Base-by-base conservation (phyloP, 2,329 filamentous ascomycete genomes). In the Arthrobotrys sinensis region DNA sequence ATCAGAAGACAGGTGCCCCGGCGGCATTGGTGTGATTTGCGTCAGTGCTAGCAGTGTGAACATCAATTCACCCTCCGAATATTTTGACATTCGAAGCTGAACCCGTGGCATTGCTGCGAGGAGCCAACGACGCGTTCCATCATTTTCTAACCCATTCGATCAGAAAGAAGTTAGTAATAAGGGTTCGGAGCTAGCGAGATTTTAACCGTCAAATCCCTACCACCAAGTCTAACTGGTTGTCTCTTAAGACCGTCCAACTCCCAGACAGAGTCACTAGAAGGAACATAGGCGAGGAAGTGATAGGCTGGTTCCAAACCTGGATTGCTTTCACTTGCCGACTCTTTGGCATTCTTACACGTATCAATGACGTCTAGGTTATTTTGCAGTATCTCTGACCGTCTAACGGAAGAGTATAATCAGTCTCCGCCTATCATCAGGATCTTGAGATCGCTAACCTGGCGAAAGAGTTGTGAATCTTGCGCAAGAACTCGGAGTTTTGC, bases 281-380 rank as follows among this genome's bases (percentile, higher is more conserved):
- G 93, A 34, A 97, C 90, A 82, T 95, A 97, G 5, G 94, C 94
- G 80, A 97, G 91, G 84, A 96, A 98, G 83, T 98, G 95, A 82
- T 91, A 96, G 0, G 89, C 90, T 11, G 88, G 87, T n/a, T 92
- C 89, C 0, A 87, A 85, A 5, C 88, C 85, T 3, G 84, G 83
- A n/a, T 85, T 84, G 11, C 85, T 85, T 57, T 86, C 84, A 2
- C 46, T 72, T 12, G 82, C 82, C 32, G 81, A 83, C 36, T 82
- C 81, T 75, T 82, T 86, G 46, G 83, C 85, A 70, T 81, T 83
- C 76, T 84, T 87, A 43, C 84, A 85, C 2, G 84, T 81, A 8
- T 83, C 80, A 12, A 79, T 83, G 1, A 93, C 85, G 38, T 87
- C 86, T 8, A 95, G 85, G 81, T 96, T 92, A 28, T 89, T 89